Conservation (phyloP, 2,329 filamentous ascomycete species). For the Acarospora socialis region DNA sequence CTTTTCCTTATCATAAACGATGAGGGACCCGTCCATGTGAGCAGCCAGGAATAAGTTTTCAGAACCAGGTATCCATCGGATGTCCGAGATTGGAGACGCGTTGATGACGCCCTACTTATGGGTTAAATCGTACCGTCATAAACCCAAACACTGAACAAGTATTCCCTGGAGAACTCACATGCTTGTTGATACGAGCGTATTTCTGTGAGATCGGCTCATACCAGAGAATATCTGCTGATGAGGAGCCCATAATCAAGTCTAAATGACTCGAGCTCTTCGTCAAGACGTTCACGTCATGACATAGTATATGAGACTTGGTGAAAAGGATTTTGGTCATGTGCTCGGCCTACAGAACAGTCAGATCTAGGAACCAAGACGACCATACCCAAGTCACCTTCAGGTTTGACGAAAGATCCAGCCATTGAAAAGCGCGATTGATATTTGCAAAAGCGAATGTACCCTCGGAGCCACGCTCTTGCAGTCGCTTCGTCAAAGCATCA, state of each 20-base stretch:
- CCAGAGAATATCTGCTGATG: slow-evolving; percentile 94
- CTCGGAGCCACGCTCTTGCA: slow-evolving; percentile 63
- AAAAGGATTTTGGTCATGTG: slow-evolving; percentile 93
- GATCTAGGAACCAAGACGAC: slow-evolving; percentile 4
- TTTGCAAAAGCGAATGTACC: slow-evolving; percentile 88
- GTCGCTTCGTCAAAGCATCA: slow-evolving; percentile 61
- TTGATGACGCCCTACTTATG: slow-evolving; percentile 85
- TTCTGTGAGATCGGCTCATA: slow-evolving; percentile 95
- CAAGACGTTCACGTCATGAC: slow-evolving; percentile 76
- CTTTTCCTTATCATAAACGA: slow-evolving; percentile 96
- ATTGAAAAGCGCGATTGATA: slow-evolving; percentile 88
- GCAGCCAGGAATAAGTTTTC: slow-evolving; percentile 86
- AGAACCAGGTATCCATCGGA: slow-evolving; percentile 86
- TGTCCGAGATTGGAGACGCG: slow-evolving; percentile 67
- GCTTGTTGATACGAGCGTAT: slow-evolving; percentile 93
- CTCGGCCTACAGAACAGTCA: slow-evolving; percentile 48
- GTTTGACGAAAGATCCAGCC: slow-evolving; percentile 71
- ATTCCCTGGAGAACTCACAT: slow-evolving; percentile 37
- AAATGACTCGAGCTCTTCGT: slow-evolving; percentile 71
- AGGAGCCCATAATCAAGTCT: slow-evolving; percentile 90
- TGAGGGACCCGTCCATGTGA: slow-evolving; percentile 77
- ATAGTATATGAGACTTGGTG: slow-evolving; percentile 88
- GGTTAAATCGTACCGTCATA: slow-evolving; percentile 8
- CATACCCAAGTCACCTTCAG: background rate
- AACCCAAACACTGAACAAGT: background rate